Base-by-base conservation (phyloP, 2,329 filamentous ascomycete species). In the Elsinoe arachidis region DNA sequence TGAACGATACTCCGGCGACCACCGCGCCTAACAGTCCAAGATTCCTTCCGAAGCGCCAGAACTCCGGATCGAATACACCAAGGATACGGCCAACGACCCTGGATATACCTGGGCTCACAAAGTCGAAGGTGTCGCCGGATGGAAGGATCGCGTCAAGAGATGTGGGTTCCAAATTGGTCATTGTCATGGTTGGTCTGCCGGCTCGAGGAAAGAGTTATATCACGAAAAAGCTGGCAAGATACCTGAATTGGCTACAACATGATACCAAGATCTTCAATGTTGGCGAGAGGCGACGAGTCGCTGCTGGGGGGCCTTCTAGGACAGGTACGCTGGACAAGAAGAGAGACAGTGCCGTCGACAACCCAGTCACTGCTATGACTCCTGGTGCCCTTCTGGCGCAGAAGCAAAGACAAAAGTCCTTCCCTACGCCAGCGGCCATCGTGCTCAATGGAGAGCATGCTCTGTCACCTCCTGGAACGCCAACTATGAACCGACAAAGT, bases 171-270 rank as follows among this genome's bases (percentile, higher is more conserved):
- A 99, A 99, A 78, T 79, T 99, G 61, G 90, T 97, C 68, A 95
- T 99, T 66, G 85, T 99, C 70, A 99, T 99, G 93, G 93, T 99
- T 60, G 93, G 93, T 62, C 76, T 99, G 65, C 93, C 93, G 2
- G 93, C 93, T 9, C 81, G 93, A 66, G 93, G 93, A 69, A 99
- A 99, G 76, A 96, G 91, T 57, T 99, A 99, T 74, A 95, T 99
- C 67, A 97, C 93, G 61, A 97, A 97, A 78, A 99, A 99, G 76
- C 82, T 99, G 61, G 88, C 93, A 59, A 83, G 93, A 61, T 99
- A 97, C 69, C 76, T 99, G 53, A 92, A 95, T 52, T 99, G 93
- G 93, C 84, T 96, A 67, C 93, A 99, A 69, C 92, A 99, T 73
- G 89, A 96, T 67, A 93, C 91, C 11, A 82, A 81, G 63, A 96